Conservation (phyloP, 371 early-diverging fungal genomes). For the Rhizopus stolonifer region DNA sequence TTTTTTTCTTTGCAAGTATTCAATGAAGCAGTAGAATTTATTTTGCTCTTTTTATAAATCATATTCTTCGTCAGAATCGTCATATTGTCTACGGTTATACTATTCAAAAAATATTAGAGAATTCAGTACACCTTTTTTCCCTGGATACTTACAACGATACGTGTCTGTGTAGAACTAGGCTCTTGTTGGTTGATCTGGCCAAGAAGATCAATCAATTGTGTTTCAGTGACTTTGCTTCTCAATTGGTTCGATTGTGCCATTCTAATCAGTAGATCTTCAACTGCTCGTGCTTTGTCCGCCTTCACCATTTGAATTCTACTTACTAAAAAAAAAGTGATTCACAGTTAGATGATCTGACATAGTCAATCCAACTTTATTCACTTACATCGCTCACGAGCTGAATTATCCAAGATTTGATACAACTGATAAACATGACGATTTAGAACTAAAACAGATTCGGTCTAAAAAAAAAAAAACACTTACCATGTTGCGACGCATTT, state of each 20-base stretch:
- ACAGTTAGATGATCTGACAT: too few relatives aligned
- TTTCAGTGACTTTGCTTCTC: conserved; percentile 77
- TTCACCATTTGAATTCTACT: conserved; percentile 90
- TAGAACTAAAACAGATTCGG: neutral
- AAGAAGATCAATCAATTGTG: conserved; percentile 81
- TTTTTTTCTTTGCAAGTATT: too few relatives aligned
- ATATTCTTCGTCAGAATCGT: conserved; percentile 70
- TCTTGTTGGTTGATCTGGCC: conserved; percentile 81
- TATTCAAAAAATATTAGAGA: conserved; percentile 16
- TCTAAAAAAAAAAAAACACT: neutral
- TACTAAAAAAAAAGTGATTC: conserved; percentile 42
- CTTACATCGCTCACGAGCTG: conserved; percentile 85
- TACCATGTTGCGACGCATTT: conserved; percentile 82
- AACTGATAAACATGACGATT: conserved; percentile 43
- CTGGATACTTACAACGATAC: conserved; percentile 70
- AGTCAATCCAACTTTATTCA: neutral
- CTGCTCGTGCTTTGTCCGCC: conserved; percentile 83
- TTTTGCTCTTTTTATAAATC: conserved; percentile 46
- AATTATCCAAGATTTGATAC: conserved; percentile 78
- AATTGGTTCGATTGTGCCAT: conserved; percentile 89
- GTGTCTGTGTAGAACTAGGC: conserved; percentile 58
- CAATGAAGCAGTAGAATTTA: neutral
- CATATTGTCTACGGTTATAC: conserved; percentile 64
- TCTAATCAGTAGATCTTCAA: conserved; percentile 86
- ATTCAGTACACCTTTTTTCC: neutral